Evolutionary conservation across 2,329 filamentous ascomycete species (phyloP).

Genomic region (Akanthomyces lecanii): DNA sequence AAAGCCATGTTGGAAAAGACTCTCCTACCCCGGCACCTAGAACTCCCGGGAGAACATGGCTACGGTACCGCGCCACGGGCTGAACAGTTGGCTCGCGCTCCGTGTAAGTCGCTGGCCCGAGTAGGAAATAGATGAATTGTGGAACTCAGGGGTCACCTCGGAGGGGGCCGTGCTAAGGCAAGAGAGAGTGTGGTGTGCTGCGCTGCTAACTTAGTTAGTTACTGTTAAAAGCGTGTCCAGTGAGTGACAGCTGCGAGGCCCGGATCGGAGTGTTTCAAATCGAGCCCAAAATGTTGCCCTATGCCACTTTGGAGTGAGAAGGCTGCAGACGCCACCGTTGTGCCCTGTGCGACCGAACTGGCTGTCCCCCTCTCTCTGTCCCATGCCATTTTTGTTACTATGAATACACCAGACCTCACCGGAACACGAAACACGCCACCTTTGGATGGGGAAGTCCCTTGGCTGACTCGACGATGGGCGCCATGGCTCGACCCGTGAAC

Average conservation of each 20-base stretch:
- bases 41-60: neutral
- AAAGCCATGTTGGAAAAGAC: neutral
- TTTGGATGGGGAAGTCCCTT: neutral
- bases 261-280: slow-evolving; percentile 12
- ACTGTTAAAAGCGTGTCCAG: neutral
- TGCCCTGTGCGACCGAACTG: neutral
- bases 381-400: neutral
- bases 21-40: neutral
- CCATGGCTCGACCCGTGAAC: neutral
- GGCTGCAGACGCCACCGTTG: neutral
- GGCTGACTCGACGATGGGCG: slow-evolving; percentile 6
- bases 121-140: slow-evolving; percentile 15
- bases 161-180: slow-evolving; percentile 1
- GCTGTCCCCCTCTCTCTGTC: neutral
- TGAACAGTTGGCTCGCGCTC: neutral
- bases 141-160: slow-evolving; percentile 1
- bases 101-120: slow-evolving; percentile 3
- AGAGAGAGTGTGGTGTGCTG: neutral
- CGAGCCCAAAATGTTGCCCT: neutral
- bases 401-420: slow-evolving; percentile 14
- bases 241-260: neutral
- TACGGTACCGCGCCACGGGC: neutral
- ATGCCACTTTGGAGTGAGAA: neutral
- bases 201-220: too few species aligned
- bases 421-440: slow-evolving; percentile 16